These are phyloP conservation scores for Beta vulgaris DNA, from an alignment of 148 eudicot species.

Conservation along the genomic window DNA sequence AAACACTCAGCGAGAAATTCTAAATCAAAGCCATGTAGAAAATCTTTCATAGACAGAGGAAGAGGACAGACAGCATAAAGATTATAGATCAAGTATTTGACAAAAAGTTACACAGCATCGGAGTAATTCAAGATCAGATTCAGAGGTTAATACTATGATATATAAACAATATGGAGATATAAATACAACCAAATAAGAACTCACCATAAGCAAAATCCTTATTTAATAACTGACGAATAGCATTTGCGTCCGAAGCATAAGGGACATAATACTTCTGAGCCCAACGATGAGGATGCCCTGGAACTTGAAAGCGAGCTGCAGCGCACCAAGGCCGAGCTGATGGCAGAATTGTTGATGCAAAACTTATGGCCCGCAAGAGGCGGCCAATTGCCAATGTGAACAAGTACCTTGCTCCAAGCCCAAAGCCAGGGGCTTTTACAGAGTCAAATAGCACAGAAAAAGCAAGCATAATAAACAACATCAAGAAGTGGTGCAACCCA, in stretches of 20 bases:
- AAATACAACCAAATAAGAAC: background rate
- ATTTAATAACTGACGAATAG: constrained; percentile 57
- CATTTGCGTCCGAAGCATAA: constrained; percentile 69
- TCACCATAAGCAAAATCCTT: constrained; percentile 78
- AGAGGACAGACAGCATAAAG: background rate
- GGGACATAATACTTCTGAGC: constrained; percentile 94
- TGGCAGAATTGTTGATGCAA: constrained; percentile 83
- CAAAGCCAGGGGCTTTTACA: constrained; percentile 96
- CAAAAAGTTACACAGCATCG: background rate
- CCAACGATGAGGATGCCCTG: constrained; percentile 85
- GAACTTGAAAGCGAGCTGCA: constrained; percentile 64
- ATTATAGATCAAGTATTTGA: background rate
- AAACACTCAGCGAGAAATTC: background rate
- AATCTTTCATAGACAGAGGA: background rate
- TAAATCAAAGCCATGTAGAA: background rate
- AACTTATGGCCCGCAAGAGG: constrained; percentile 73
- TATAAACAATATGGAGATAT: background rate
- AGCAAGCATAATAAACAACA: constrained; percentile 90
- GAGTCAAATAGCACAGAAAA: constrained; percentile 89
- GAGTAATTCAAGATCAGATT: background rate
- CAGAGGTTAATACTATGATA: background rate
- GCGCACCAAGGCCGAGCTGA: constrained; percentile 99
- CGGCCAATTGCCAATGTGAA: constrained; percentile 96
- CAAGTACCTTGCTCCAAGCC: constrained; percentile 90
- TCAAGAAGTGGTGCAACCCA: constrained; percentile 88